phyloP scores from a whole-genome alignment of 768 basidiomycete species.

The Lactifluus hygrophoroides region DNA sequence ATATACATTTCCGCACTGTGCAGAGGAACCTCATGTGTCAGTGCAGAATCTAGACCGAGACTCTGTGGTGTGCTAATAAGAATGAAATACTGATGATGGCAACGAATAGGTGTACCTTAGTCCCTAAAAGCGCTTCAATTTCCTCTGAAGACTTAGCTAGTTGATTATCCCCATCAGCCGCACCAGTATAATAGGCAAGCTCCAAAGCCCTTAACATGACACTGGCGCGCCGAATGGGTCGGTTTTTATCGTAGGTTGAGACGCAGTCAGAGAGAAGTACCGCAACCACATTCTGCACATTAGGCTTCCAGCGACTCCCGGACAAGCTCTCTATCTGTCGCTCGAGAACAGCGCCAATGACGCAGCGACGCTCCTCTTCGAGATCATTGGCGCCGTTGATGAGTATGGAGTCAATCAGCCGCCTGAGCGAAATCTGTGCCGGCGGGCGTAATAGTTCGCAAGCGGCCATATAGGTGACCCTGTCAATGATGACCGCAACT shows the following conservation, averaged over 20 bases:
- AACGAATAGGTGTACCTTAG: background rate
- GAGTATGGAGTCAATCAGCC: constrained; percentile 2
- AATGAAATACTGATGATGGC: background rate
- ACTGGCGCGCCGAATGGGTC: constrained; percentile 54
- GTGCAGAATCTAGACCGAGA: constrained; percentile 24
- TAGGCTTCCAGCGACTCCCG: constrained; percentile 48
- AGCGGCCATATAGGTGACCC: constrained; percentile 55
- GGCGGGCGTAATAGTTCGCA: constrained; percentile 56
- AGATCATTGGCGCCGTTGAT: background rate
- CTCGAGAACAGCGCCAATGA: constrained; percentile 51
- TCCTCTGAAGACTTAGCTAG: constrained; percentile 4
- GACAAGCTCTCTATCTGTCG: constrained; percentile 52
- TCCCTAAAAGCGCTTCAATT: constrained; percentile 36
- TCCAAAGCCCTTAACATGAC: constrained; percentile 48
- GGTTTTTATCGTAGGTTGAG: constrained; percentile 39
- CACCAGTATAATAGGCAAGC: constrained; percentile 35
- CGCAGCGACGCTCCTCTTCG: constrained; percentile 14
- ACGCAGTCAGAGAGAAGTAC: constrained; percentile 42
- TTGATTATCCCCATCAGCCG: constrained; percentile 9
- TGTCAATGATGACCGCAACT: constrained; percentile 51
- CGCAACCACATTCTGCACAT: constrained; percentile 34
- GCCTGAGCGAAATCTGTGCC: constrained; percentile 39
- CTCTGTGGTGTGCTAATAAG: constrained; percentile 22
- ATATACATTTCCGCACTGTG: constrained; percentile 51
- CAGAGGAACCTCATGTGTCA: constrained; percentile 32